Base-by-base conservation (phyloP, 306 rosid species). In the Vigna reflexopilosa region DNA sequence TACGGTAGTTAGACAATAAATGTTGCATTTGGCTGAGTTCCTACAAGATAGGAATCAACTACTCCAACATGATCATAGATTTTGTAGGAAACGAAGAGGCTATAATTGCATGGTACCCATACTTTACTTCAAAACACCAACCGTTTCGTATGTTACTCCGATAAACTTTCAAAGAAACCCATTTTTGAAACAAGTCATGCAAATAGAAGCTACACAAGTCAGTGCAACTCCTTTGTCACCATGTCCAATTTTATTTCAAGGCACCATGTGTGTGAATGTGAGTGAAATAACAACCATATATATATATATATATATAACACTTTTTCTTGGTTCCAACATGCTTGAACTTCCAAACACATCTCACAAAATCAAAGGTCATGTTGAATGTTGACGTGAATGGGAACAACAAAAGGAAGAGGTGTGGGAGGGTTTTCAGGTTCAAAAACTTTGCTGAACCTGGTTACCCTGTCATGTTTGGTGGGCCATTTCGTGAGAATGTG, bases 391-490 rank as follows among this genome's bases (percentile, higher is more conserved):
- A 90, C 12, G 79, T 84, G 1, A 48, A 54, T 30, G 87, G 91
- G 4, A 88, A 82, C 84, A 92, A 87, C 89, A 94, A 88, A 78
- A 89, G 95, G 86, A 88, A 86, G 81, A 85, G 90, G 65, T 89
- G 98, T 56, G 97, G 90, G 81, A 87, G 87, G 80, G 86, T 91
- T 77, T 94, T 89, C 26, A 84, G 87, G 86, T 94, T 92, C 83
- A 90, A 89, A 87, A 92, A 76, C 54, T 94, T 94, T 40, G 97
- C 93, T 2, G 92, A 92, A 70, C 75, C 85, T 7, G 98, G 97
- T 0, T 86, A 85, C 67, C 98, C 97, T 0, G 84, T 83, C 26
- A 89, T 81, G 83, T 87, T 89, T 28, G 58, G 26, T 0, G 93
- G 90, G n/a, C 67, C 83, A 24, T 92, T 92, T 71, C 83, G 97